A percentile compares a stretch with the other conserved stretches of the same genome.
Conservation (phyloP, 352 stramenopile species). For the Elongisporangium undulatum region DNA sequence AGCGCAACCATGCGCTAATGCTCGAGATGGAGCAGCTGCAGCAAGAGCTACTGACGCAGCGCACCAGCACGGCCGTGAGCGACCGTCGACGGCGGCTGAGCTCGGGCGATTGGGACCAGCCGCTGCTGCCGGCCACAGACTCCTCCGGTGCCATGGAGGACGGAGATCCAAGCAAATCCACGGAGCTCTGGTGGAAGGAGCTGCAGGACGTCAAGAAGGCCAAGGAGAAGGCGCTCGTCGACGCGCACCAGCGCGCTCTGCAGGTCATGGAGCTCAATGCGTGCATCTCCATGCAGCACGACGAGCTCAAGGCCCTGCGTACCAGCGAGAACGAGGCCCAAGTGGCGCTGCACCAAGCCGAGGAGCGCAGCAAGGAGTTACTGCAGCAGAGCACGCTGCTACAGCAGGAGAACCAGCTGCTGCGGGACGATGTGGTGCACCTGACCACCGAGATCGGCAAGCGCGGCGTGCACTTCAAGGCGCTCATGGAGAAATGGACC, state of each 20-base stretch:
- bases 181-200: conserved; percentile 52
- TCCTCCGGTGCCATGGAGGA: not conserved
- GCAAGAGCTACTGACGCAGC: conserved; percentile 48
- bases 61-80: conserved; percentile 20
- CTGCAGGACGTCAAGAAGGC: conserved; percentile 46
- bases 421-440: conserved; percentile 48
- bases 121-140: not conserved
- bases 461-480: conserved; percentile 49
- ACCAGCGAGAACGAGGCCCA: conserved; percentile 29
- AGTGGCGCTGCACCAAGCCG: conserved; percentile 29
- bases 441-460: conserved; percentile 53
- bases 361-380: conserved; percentile 39
- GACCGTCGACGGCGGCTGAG: not conserved
- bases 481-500: conserved; percentile 71
- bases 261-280: conserved; percentile 70
- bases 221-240: conserved; percentile 50
- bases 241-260: conserved; percentile 49
- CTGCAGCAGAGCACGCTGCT: conserved; percentile 43
- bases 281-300: conserved; percentile 72
- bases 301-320: conserved; percentile 56
- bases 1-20: conserved; percentile 61
- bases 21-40: conserved; percentile 69
- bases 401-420: conserved; percentile 44
- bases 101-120: conserved; percentile 2
- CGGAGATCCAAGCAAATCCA: conserved; percentile 2